phyloP scores from a whole-genome alignment of 2,329 filamentous ascomycete genomes.

The Fusarium pseudograminearum region DNA sequence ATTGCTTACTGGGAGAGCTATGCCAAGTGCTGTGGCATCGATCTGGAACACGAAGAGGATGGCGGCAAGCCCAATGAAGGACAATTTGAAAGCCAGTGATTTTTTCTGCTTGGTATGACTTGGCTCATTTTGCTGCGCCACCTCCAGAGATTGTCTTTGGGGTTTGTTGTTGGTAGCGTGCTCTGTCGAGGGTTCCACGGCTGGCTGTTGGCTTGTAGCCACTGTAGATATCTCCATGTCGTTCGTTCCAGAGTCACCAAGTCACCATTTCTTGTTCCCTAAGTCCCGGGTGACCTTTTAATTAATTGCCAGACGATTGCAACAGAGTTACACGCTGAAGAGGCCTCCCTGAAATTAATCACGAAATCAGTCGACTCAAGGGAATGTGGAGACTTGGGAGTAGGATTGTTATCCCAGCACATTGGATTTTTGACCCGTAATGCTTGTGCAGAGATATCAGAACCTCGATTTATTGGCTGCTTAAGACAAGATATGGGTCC shows the following conservation, averaged over 20 bases:
- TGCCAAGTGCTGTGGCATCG: constrained; percentile 24
- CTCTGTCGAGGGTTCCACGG: not conserved
- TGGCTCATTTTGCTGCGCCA: not conserved
- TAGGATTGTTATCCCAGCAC: not conserved
- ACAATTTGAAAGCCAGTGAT: constrained; percentile 14
- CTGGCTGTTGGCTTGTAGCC: not conserved
- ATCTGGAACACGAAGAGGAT: constrained; percentile 19
- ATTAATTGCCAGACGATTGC: not conserved
- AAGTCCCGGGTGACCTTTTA: rapidly evolving
- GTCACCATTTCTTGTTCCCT: not conserved
- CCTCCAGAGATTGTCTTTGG: not conserved
- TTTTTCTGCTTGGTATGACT: constrained; percentile 6
- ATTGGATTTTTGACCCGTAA: too few species aligned
- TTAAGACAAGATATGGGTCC: not conserved
- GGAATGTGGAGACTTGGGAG: not conserved
- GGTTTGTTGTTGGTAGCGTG: not conserved
- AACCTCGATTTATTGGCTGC: not conserved
- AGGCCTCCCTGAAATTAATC: constrained; percentile 10
- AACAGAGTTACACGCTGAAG: not conserved
- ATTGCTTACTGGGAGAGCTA: constrained; percentile 11
- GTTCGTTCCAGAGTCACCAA: not conserved
- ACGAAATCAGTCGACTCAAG: not conserved
- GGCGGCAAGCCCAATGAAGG: constrained; percentile 15
- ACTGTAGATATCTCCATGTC: not conserved
- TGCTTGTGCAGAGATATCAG: not conserved